A percentile compares a stretch with the other conserved stretches of the same genome.
These are phyloP conservation scores for Isoetes taiwanensis DNA, from an alignment of 75 land plant genomes.

Conservation along the genomic window DNA sequence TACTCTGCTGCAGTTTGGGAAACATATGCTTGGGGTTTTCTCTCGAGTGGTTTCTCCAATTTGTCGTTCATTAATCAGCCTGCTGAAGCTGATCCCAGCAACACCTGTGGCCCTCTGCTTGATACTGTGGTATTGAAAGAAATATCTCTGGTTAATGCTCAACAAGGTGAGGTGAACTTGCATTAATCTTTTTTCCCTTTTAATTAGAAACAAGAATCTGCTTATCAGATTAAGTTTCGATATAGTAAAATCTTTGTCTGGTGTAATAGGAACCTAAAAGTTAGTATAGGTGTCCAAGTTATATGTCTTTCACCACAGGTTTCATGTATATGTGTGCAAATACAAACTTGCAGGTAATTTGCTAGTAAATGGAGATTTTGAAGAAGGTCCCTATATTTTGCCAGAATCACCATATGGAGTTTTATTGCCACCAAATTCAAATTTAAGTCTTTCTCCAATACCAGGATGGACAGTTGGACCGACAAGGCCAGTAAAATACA, in stretches of 20 bases:
- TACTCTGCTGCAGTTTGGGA: conserved; percentile 23
- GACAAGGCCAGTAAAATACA: conserved; percentile 30
- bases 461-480: conserved; percentile 54
- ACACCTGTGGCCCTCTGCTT: conserved; percentile 26
- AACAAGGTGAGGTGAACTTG: no score
- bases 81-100: conserved; percentile 5
- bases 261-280: no score
- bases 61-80: conserved; percentile 15
- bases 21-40: conserved; percentile 46
- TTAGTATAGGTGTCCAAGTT: no score
- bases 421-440: conserved; percentile 26
- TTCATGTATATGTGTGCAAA: not conserved
- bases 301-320: no score
- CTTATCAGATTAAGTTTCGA: no score
- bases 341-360: conserved; percentile 31
- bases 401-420: conserved; percentile 37
- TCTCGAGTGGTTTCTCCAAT: not conserved
- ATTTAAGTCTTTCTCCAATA: conserved; percentile 13
- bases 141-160: no score
- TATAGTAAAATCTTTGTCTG: no score
- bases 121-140: conserved; percentile 16
- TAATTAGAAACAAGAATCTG: no score
- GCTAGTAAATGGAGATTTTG: conserved; percentile 51
- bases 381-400: conserved; percentile 41
- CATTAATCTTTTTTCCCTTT: no score